Conservation (phyloP, 495 filamentous ascomycete species). For the Lepraria neglecta region DNA sequence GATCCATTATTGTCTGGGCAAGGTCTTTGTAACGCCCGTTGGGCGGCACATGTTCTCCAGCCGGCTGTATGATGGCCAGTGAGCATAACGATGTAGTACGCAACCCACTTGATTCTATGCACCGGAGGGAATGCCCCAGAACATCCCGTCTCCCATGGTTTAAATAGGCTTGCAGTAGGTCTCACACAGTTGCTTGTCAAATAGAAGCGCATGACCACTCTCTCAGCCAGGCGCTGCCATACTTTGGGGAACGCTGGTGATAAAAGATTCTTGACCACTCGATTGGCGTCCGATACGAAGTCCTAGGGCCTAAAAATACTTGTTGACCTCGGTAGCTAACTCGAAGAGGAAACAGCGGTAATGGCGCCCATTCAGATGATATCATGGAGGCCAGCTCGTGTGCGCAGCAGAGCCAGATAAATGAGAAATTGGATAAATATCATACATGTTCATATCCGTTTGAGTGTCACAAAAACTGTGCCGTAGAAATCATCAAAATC, state of each 20-base stretch:
- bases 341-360: too few species aligned
- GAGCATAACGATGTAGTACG: too few species aligned
- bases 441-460: not conserved
- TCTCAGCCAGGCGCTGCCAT: conserved; percentile 5
- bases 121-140: not conserved
- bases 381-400: not conserved
- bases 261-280: not conserved
- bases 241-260: not conserved
- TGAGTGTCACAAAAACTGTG: not conserved
- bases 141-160: not conserved
- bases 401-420: not conserved
- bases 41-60: not conserved
- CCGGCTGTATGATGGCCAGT: too few species aligned
- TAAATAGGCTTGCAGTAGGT: not conserved
- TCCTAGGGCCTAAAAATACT: not conserved
- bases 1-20: not conserved
- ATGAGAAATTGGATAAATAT: not conserved
- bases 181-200: not conserved
- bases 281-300: conserved; percentile 3
- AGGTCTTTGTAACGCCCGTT: not conserved
- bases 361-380: too few species aligned
- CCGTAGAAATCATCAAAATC: not conserved
- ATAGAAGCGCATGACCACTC: conserved; percentile 5
- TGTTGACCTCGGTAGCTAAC: too few species aligned
- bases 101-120: not conserved